Base-by-base conservation (phyloP, 2,329 filamentous ascomycete genomes). In the Pyrenophora graminea region DNA sequence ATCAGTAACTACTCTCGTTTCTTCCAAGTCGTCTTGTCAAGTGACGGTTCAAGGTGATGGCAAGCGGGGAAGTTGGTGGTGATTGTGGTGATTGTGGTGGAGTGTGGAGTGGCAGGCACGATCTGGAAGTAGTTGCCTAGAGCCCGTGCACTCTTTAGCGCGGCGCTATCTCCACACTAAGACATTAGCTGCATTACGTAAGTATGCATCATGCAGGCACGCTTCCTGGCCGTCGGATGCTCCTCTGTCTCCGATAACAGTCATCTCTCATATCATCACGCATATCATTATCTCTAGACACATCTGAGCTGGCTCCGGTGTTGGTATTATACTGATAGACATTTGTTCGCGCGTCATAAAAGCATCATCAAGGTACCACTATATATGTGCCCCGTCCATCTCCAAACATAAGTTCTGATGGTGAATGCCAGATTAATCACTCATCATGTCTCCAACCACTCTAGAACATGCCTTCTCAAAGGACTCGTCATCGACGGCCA, bases 401-500 rank as follows among this genome's bases (percentile, higher is more conserved):
- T 15, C 12, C 45, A 4, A 25, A 12, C 27, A 39, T 45, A n/a
- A n/a, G 33, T 18, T 34, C 48, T 59, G 44, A 58, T 48, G n/a
- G 44, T 36, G 44, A 48, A 32, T 36, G 19, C 38, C 15, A 52
- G 44, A 51, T 56, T 49, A 39, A 51, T 54, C 48, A 56, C 27
- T 48, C 47, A 52, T 27, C 59, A 83, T 84, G 80, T 71, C 80
- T 56, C 62, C 69, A 10, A 86, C 84, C 21, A 87, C 85, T 18
- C 77, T 87, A 31, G 76, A 80, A 48, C 82, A 79, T 62, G 79
- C 82, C 51, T 82, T 87, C 70, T 79, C 81, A 17, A 70, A 75
- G 34, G 73, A 75, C 53, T 79, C 79, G 19, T 63, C 77, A 48
- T 72, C 79, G 17, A 80, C 82, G 12, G 90, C 90, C 53, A 78